Percentiles rank a stretch among this genome's conserved stretches.
Conservation (phyloP, 1,284 basidiomycete genomes). For the Spongiforma sp. region DNA sequence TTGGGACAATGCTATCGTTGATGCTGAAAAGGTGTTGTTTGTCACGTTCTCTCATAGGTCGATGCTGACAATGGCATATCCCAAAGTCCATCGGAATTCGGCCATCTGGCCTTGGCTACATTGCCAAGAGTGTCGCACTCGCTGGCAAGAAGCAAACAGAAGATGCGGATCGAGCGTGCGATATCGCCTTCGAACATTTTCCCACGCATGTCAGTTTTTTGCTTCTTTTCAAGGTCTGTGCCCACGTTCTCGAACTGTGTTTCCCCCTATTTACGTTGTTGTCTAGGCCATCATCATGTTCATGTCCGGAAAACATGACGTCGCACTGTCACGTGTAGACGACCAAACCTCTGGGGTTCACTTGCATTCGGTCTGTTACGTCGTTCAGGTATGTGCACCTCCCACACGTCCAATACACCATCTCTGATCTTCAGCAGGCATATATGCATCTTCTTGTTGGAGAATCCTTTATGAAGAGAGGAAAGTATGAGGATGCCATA, state of each 20-base stretch:
- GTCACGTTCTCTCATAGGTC: too few species aligned
- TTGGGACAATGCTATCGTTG: too few species aligned
- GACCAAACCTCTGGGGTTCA: neutral
- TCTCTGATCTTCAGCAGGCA: neutral
- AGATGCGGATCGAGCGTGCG: neutral
- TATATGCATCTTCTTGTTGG: constrained; percentile 1
- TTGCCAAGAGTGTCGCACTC: neutral
- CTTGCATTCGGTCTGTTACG: neutral
- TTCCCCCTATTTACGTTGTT: too few species aligned
- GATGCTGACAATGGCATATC: too few species aligned
- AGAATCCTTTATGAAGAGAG: neutral
- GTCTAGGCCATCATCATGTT: neutral
- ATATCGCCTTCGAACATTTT: neutral
- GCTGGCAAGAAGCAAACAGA: neutral
- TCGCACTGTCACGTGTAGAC: too few species aligned
- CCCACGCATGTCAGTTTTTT: neutral
- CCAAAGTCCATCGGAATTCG: too few species aligned
- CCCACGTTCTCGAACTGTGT: accelerated
- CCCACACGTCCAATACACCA: accelerated
- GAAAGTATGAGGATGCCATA: neutral
- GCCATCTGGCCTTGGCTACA: too few species aligned
- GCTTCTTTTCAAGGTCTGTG: neutral
- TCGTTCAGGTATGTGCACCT: neutral
- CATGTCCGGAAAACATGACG: neutral
- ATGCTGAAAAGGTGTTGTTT: too few species aligned